These are phyloP conservation scores for Bjerkandera adusta DNA, from an alignment of 1,284 basidiomycete genomes.

Conservation along the genomic window DNA sequence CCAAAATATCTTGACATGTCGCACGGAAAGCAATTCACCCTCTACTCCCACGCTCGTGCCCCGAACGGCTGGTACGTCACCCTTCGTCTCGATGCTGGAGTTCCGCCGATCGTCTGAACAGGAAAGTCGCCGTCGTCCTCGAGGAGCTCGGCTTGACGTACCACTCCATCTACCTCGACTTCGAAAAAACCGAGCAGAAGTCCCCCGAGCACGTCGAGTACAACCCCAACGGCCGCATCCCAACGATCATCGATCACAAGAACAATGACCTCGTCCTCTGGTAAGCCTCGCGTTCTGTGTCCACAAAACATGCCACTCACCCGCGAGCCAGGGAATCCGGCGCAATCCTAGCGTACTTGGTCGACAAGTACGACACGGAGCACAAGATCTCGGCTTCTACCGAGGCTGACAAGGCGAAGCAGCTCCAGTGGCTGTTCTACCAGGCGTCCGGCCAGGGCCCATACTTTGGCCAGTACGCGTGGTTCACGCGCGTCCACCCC, in stretches of 20 bases:
- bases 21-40: constrained; percentile 22
- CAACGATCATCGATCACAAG: constrained; percentile 30
- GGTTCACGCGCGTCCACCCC: constrained; percentile 21
- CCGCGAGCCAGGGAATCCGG: constrained; percentile 25
- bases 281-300: background rate
- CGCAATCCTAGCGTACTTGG: constrained; percentile 30
- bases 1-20: too few species aligned
- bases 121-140: constrained; percentile 22
- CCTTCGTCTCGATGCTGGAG: background rate
- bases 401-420: constrained; percentile 17
- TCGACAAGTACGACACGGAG: constrained; percentile 29
- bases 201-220: constrained; percentile 17
- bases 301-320: background rate
- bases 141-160: constrained; percentile 26
- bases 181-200: constrained; percentile 26
- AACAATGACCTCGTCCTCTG: constrained; percentile 26
- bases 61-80: constrained; percentile 13
- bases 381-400: constrained; percentile 22
- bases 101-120: background rate
- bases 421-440: constrained; percentile 25
- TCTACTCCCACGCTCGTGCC: constrained; percentile 19
- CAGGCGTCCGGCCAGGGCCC: constrained; percentile 22
- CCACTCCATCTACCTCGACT: constrained; percentile 25
- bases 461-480: constrained; percentile 20
- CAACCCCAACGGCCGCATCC: constrained; percentile 30